Evolutionary conservation across 1,284 basidiomycete species (phyloP), one percentile per base, ranked within the genome.

Genomic region (Marasmius sp.): DNA sequence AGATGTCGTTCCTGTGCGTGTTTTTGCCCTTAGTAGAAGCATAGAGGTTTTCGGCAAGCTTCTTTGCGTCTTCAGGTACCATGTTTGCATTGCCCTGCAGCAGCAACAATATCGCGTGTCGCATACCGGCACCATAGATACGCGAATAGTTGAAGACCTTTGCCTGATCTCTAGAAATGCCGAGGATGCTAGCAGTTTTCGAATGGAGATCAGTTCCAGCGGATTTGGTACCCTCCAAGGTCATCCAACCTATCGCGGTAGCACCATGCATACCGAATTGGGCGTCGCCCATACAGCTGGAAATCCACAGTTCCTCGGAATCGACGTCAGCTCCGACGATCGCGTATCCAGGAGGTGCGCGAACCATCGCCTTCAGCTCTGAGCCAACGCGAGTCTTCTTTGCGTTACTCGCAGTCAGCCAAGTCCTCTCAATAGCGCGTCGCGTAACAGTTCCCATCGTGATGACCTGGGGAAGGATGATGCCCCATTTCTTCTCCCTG

Each of bases 71-170:
- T 56, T 93, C 91, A 6, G 86, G 86, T 11, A 88, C 79, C 84
- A 98, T 92, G 6, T 80, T 84, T 0, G 94, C 84, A 68, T 92
- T 97, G 6, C 91, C 87, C 74, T 99, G 97, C 59, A 96, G 81
- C 1, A 99, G 81, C 2, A 99, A 84, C 45, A 97, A 85, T 4
- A 95, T 83, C 1, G 97, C 97, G 69, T 99, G 97, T 61, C 91
- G 89, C 85, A 96, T 94, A 16, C 97, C 97, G 0, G 97, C 97
- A 16, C 97, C 97, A 70, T 99, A 99, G 69, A 99, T 98, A 56
- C 97, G 89, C 48, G 96, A 98, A 72, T 99, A 99, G 74, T 99
- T 99, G 85, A 99, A 99, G 22, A 99, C 94, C 74, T 99, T 99
- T 53, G 97, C 97, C 69, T 95, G 91, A 71, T 99, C 94, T 47